phyloP scores from a whole-genome alignment of 441 rosid genomes.

The Adansonia rubrostipa region DNA sequence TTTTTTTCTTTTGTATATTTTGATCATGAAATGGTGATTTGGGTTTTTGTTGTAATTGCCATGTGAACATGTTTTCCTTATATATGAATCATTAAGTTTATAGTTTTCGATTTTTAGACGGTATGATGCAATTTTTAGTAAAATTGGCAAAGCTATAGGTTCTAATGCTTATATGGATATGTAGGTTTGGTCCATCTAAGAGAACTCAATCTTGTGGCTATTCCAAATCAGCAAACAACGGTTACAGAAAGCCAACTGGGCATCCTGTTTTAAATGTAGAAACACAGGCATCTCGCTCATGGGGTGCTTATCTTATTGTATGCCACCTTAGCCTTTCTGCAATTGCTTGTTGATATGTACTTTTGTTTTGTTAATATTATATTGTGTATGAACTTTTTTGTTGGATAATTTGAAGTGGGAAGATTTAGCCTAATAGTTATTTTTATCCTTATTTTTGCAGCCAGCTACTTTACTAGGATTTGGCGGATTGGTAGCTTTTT shows the following conservation, averaged over 20 bases:
- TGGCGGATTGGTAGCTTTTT: constrained; percentile 50
- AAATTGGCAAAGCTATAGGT: neutral
- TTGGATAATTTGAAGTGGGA: neutral
- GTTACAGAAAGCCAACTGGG: constrained; percentile 31
- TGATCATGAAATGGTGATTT: neutral
- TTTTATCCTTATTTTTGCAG: constrained; percentile 43
- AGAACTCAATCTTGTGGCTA: constrained; percentile 53
- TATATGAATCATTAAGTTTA: neutral
- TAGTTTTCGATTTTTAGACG: constrained; percentile 6
- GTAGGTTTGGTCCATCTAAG: constrained; percentile 57
- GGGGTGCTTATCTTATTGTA: constrained; percentile 55
- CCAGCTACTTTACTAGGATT: constrained; percentile 62
- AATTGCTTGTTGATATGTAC: constrained; percentile 24
- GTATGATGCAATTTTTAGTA: neutral
- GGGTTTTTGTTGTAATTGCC: constrained; percentile 15
- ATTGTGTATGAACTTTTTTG: neutral
- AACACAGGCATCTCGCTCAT: constrained; percentile 47
- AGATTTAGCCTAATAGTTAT: neutral
- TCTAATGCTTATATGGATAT: constrained; percentile 27
- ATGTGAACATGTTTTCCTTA: neutral
- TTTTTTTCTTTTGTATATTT: neutral
- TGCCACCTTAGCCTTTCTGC: constrained; percentile 30
- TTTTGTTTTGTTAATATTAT: constrained; percentile 21
- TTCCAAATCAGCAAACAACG: constrained; percentile 46
- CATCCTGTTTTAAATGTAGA: constrained; percentile 37